A percentile compares a stretch with the other conserved stretches of the same genome.
phyloP scores from a whole-genome alignment of 225 moss, liverwort and hornwort genomes.

The Neckera pumila region DNA sequence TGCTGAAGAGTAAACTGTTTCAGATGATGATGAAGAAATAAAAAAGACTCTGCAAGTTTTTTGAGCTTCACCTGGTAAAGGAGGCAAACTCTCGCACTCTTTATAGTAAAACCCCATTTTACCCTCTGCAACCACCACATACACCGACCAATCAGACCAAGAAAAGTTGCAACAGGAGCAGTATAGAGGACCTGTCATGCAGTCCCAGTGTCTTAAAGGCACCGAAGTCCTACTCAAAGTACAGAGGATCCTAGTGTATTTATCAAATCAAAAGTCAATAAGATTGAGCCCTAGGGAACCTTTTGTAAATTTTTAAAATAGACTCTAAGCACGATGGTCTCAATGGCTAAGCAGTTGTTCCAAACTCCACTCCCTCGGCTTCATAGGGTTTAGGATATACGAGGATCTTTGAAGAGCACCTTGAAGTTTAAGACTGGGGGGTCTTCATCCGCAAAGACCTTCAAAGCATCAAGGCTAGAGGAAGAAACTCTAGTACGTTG shows the following conservation, averaged over 20 bases:
- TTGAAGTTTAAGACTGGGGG: background rate
- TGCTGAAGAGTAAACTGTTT: background rate
- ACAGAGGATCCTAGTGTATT: background rate
- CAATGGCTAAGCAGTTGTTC: background rate
- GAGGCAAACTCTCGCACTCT: slow-evolving; percentile 77
- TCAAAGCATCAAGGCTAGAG: background rate
- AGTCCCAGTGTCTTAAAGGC: background rate
- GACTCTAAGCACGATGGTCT: background rate
- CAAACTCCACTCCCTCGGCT: background rate
- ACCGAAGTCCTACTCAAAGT: background rate
- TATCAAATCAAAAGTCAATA: background rate
- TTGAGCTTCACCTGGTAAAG: slow-evolving; percentile 58
- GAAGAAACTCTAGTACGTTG: background rate
- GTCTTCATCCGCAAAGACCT: background rate
- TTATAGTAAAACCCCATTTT: slow-evolving; percentile 86
- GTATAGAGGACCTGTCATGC: background rate
- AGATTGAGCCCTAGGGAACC: background rate
- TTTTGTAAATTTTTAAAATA: too few relatives aligned
- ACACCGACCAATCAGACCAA: background rate
- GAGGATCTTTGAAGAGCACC: background rate
- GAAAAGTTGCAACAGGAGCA: background rate
- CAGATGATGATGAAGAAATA: background rate
- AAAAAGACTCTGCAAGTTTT: background rate
- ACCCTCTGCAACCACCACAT: slow-evolving; percentile 37
- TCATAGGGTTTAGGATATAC: background rate